Conservation (phyloP, 257 asterid species). For the Salvia miltiorrhiza region DNA sequence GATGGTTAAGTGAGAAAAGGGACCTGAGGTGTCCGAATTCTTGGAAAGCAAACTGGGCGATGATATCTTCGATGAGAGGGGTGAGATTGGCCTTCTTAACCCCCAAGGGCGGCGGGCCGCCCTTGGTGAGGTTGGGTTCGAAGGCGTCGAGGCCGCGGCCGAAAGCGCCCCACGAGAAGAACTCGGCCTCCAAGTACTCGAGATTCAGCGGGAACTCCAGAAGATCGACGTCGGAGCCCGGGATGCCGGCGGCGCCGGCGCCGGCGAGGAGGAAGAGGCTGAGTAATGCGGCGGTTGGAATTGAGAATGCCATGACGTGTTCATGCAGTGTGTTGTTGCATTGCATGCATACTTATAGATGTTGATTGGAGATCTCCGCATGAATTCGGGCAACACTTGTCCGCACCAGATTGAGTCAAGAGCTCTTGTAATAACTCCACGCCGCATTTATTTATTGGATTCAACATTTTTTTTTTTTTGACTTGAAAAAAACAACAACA, state of each 20-base stretch:
- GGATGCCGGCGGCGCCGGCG: conserved; percentile 21
- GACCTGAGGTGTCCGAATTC: conserved; percentile 91
- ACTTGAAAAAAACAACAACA: too few species aligned
- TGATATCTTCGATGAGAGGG: conserved; percentile 46
- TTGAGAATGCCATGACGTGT: too few species aligned
- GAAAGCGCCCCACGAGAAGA: conserved; percentile 61
- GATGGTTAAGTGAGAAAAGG: not conserved
- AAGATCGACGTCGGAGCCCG: conserved; percentile 44
- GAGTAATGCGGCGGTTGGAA: conserved; percentile 19
- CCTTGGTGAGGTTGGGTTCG: conserved; percentile 49
- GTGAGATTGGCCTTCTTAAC: conserved; percentile 41
- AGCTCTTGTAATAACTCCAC: not conserved
- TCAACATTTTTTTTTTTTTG: not conserved
- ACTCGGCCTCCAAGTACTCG: conserved; percentile 82
- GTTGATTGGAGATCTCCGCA: too few species aligned
- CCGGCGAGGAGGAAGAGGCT: conserved; percentile 2
- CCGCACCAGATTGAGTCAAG: not conserved
- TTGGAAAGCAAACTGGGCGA: conserved; percentile 74
- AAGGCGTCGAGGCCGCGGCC: conserved; percentile 60
- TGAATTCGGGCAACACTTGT: not conserved
- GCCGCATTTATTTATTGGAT: not conserved
- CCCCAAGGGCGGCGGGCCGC: conserved; percentile 73
- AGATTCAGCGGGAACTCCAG: conserved; percentile 72
- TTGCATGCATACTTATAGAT: not conserved
- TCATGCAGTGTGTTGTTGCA: too few species aligned